These are phyloP conservation scores for Neopestalotiopsis clavispora DNA, from an alignment of 2,329 filamentous ascomycete species.

Conservation along the genomic window DNA sequence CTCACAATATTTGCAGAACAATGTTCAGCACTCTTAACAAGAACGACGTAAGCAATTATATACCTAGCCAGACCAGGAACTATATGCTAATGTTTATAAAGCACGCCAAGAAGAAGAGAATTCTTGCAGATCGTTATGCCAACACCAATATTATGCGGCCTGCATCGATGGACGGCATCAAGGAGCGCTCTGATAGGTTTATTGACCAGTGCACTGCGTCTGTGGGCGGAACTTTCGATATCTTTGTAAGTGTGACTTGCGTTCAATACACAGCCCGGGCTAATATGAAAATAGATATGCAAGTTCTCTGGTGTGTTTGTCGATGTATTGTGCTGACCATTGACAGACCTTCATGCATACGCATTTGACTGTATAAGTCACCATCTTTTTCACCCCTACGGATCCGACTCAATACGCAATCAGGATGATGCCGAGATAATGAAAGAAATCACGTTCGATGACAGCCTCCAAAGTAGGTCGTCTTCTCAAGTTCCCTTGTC, in stretches of 20 bases:
- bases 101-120: conserved; percentile 67
- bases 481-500: not conserved
- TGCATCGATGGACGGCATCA: conserved; percentile 60
- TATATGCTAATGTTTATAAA: conserved; percentile 32
- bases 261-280: not conserved
- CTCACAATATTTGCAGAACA: conserved; percentile 42
- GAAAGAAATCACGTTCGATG: conserved; percentile 70
- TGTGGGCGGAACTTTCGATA: conserved; percentile 54
- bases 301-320: not conserved
- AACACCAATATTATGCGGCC: conserved; percentile 69
- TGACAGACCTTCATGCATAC: conserved; percentile 62
- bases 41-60: conserved; percentile 47
- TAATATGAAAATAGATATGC: not conserved
- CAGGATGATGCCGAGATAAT: conserved; percentile 67
- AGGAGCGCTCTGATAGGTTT: conserved; percentile 61
- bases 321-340: conserved; percentile 23
- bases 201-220: conserved; percentile 55
- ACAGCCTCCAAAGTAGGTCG: conserved; percentile 67
- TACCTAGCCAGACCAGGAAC: not conserved
- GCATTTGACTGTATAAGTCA: conserved; percentile 73
- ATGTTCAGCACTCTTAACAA: conserved; percentile 66
- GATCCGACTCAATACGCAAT: conserved; percentile 62
- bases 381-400: conserved; percentile 71
- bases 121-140: conserved; percentile 70
- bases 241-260: conserved; percentile 56